Evolutionary conservation across 306 rosid genomes (phyloP).

Genomic region (Dalbergia cultrata): DNA sequence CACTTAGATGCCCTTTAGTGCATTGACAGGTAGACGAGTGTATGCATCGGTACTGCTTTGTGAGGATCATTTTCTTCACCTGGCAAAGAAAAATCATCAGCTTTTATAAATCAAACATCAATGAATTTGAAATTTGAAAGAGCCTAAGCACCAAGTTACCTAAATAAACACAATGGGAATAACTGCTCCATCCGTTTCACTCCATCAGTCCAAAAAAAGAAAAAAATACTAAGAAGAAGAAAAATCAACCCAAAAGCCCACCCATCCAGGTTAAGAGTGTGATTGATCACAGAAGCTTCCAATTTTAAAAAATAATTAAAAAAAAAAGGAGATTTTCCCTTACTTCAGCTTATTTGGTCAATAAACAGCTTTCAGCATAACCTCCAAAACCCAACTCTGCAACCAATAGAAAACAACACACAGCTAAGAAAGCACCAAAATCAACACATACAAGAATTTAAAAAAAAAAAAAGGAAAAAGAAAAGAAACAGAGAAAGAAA

Average conservation of each 20-base stretch:
- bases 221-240: conserved; percentile 33
- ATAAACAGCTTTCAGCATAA: conserved; percentile 25
- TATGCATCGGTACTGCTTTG: conserved; percentile 91
- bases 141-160: neutral
- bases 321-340: neutral
- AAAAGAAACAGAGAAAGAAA: neutral
- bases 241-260: conserved; percentile 41
- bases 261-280: conserved; percentile 15
- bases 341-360: conserved; percentile 46
- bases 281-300: conserved; percentile 47
- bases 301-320: neutral
- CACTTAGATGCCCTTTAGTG: conserved; percentile 88
- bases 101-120: neutral
- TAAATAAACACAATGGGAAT: neutral
- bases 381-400: conserved; percentile 51
- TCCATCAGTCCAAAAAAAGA: too few relatives aligned
- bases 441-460: neutral
- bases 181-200: too few relatives aligned
- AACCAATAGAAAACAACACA: conserved; percentile 36
- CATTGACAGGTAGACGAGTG: conserved; percentile 95
- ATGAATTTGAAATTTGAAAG: conserved; percentile 8
- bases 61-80: conserved; percentile 77
- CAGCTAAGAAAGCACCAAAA: neutral
- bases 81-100: neutral
- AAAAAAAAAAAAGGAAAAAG: neutral